These are phyloP conservation scores for Myxozyma kluyveri DNA, from an alignment of 805 yeast genomes.

Conservation along the genomic window DNA sequence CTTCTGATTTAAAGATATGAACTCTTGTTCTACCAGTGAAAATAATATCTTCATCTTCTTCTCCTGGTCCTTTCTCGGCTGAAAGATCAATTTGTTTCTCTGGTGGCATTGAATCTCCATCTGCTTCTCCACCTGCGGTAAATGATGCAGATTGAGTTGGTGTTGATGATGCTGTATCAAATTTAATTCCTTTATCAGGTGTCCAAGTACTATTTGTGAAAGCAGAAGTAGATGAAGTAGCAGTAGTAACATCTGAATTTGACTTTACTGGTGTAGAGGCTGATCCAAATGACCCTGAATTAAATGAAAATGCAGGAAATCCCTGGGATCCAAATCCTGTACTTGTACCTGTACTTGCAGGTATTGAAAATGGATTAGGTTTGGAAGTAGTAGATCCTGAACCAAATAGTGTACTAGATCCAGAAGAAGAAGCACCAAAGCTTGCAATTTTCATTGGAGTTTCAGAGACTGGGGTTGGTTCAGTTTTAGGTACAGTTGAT, in stretches of 20 bases:
- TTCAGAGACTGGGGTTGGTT: neutral
- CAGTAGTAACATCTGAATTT: neutral
- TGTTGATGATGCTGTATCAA: constrained; percentile 24
- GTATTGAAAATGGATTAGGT: too few relatives aligned
- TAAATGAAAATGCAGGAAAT: constrained; percentile 16
- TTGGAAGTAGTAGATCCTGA: too few relatives aligned
- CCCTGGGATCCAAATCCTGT: too few relatives aligned
- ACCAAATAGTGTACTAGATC: neutral
- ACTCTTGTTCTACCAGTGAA: constrained; percentile 71
- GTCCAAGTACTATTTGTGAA: constrained; percentile 34
- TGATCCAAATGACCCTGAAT: neutral
- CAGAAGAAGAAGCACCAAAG: neutral
- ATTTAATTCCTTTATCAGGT: constrained; percentile 38
- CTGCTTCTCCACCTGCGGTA: constrained; percentile 6
- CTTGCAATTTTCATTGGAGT: neutral
- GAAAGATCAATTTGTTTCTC: constrained; percentile 50
- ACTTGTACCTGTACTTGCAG: constrained; percentile 7
- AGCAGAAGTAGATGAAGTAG: constrained; percentile 1
- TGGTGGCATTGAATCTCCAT: constrained; percentile 32
- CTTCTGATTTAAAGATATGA: constrained; percentile 56
- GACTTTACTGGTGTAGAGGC: constrained; percentile 3
- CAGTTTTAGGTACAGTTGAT: too few relatives aligned
- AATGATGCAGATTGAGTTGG: constrained; percentile 25
- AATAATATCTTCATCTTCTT: constrained; percentile 68
- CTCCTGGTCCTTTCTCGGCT: constrained; percentile 68